Conservation (phyloP, 1,139 yeast genomes). For the Suhomyces ambrosiae region DNA sequence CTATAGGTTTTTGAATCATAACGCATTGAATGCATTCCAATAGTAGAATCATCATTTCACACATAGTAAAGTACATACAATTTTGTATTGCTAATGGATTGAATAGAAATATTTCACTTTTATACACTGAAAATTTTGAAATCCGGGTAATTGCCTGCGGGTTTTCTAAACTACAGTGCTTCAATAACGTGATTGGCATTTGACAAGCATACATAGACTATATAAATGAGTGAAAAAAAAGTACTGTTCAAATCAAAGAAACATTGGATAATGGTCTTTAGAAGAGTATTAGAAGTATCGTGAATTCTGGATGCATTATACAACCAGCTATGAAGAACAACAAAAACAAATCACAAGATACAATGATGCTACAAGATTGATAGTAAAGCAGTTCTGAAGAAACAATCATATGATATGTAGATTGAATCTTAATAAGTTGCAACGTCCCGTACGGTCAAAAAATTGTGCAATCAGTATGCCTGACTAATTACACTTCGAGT, state of each 20-base stretch:
- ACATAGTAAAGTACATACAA: constrained; percentile 4
- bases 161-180: too few species aligned
- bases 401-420: too few species aligned
- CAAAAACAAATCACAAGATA: neutral
- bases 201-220: constrained; percentile 1
- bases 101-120: too few species aligned
- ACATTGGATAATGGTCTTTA: too few species aligned
- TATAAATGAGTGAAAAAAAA: constrained; percentile 1
- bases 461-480: constrained; percentile 3
- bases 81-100: neutral
- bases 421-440: neutral
- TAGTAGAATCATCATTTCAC: constrained; percentile 22
- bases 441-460: neutral
- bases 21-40: constrained; percentile 13
- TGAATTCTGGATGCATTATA: too few species aligned
- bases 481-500: constrained; percentile 1
- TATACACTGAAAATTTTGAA: neutral
- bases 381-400: neutral
- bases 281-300: too few species aligned
- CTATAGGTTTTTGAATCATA: constrained; percentile 22
- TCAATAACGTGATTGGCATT: constrained; percentile 1
- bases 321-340: too few species aligned
- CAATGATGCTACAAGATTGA: neutral
- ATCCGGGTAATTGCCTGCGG: constrained; percentile 15
- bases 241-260: neutral